Conservation (phyloP, 345 rosid genomes). For the Turritis glabra region DNA sequence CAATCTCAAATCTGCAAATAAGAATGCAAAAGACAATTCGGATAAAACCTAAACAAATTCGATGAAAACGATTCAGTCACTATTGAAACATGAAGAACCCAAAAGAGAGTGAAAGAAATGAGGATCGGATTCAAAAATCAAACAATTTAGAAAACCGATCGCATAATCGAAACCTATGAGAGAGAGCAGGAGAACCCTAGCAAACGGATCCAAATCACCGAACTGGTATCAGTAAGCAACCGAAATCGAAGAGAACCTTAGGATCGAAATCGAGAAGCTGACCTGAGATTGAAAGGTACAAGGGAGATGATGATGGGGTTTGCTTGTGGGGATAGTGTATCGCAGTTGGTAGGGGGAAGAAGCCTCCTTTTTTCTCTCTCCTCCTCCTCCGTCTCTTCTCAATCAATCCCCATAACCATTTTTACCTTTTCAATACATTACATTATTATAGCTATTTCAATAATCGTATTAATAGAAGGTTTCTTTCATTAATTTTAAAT, state of each 20-base stretch:
- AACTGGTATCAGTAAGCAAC: conserved; percentile 2
- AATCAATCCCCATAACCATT: conserved; percentile 14
- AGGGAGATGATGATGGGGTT: conserved; percentile 13
- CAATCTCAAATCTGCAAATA: not conserved
- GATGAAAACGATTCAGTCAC: not conserved
- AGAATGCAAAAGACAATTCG: not conserved
- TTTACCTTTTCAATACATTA: conserved; percentile 28
- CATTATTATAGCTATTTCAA: not conserved
- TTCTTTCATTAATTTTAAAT: not conserved
- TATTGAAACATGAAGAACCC: not conserved
- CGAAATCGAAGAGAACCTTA: not conserved
- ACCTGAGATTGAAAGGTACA: conserved; percentile 22
- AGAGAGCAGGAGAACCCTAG: conserved; percentile 25
- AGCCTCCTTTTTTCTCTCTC: conserved; percentile 1
- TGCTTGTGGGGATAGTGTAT: conserved; percentile 38
- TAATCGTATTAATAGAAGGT: not conserved
- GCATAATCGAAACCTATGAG: not conserved
- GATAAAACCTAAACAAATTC: not conserved
- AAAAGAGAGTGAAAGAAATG: not conserved
- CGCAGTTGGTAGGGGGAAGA: conserved; percentile 29
- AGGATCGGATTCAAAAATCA: not conserved
- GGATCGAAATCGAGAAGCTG: conserved; percentile 12
- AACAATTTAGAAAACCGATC: conserved; percentile 12
- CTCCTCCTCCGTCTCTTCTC: not conserved
- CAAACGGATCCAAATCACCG: conserved; percentile 6